A percentile compares a stretch with the other conserved stretches of the same genome.
These are phyloP conservation scores for Eucalyptus erythrocorys DNA, from an alignment of 345 rosid genomes.

Conservation along the genomic window DNA sequence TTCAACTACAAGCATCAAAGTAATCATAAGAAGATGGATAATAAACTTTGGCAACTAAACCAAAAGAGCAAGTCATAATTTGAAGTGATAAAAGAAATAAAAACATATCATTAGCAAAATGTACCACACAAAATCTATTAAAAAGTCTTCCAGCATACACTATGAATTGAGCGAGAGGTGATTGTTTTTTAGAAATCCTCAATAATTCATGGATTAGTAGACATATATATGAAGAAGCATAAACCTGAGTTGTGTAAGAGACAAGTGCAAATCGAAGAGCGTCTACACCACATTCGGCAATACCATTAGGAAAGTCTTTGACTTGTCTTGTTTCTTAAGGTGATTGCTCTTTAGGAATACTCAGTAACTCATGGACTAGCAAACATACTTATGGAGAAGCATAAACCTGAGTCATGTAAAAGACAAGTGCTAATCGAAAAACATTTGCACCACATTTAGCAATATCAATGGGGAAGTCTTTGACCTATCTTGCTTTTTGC, in stretches of 20 bases:
- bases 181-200: no score
- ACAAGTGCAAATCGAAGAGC: no score
- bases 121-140: not conserved
- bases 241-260: no score
- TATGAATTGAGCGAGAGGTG: not conserved
- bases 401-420: constrained; percentile 82
- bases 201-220: no score
- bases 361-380: not conserved
- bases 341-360: not conserved
- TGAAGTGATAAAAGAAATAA: not conserved
- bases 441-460: constrained; percentile 93
- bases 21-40: not conserved
- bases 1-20: constrained; percentile 27
- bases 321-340: not conserved
- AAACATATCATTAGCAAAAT: no score
- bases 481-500: constrained; percentile 60
- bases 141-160: not conserved
- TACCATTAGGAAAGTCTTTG: no score
- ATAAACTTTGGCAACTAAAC: not conserved
- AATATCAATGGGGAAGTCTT: constrained; percentile 79
- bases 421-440: constrained; percentile 84
- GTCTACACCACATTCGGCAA: no score
- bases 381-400: not conserved
- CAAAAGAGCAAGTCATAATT: not conserved
- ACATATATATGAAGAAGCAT: no score